phyloP scores from a whole-genome alignment of 2,329 filamentous ascomycete genomes.

The Trichoderma gracile region DNA sequence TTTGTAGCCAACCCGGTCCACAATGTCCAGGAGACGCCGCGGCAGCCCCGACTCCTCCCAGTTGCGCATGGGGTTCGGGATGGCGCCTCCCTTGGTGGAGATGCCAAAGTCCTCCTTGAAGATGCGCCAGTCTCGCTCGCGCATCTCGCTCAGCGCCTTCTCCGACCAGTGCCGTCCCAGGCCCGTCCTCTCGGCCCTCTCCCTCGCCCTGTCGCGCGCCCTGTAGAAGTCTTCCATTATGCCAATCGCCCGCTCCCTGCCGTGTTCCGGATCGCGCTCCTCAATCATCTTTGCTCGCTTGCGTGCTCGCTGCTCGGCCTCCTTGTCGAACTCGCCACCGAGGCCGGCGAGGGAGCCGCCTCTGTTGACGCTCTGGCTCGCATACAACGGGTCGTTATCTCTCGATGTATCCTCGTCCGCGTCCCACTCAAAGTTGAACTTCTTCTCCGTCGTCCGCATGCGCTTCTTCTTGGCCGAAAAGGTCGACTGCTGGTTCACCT shows the following conservation, averaged over 20 bases:
- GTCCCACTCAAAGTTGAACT: constrained; percentile 99
- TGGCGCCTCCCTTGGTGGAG: constrained; percentile 83
- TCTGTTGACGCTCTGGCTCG: constrained; percentile 36
- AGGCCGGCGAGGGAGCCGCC: constrained; percentile 49
- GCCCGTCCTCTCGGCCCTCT: constrained; percentile 70
- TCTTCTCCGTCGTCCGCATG: constrained; percentile 87
- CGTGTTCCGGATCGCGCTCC: constrained; percentile 73
- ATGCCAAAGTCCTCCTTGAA: constrained; percentile 99
- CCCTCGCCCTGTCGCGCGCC: constrained; percentile 60
- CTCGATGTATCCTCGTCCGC: constrained; percentile 79
- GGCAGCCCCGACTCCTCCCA: constrained; percentile 88
- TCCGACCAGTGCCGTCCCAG: constrained; percentile 95
- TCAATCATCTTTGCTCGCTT: constrained; percentile 69
- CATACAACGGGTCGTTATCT: constrained; percentile 74
- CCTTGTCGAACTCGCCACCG: constrained; percentile 54
- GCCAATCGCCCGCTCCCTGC: constrained; percentile 72
- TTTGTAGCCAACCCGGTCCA: constrained; percentile 82
- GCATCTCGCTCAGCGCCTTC: constrained; percentile 90
- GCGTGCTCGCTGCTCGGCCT: constrained; percentile 55
- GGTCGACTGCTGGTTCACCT: constrained; percentile 76
- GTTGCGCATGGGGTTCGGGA: constrained; percentile 94
- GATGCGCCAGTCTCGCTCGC: constrained; percentile 96
- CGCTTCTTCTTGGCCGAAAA: constrained; percentile 97
- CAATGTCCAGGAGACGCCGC: constrained; percentile 73
- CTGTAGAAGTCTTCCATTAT: constrained; percentile 81